Base-by-base conservation (phyloP, 345 rosid genomes). In the Anacardium occidentale region DNA sequence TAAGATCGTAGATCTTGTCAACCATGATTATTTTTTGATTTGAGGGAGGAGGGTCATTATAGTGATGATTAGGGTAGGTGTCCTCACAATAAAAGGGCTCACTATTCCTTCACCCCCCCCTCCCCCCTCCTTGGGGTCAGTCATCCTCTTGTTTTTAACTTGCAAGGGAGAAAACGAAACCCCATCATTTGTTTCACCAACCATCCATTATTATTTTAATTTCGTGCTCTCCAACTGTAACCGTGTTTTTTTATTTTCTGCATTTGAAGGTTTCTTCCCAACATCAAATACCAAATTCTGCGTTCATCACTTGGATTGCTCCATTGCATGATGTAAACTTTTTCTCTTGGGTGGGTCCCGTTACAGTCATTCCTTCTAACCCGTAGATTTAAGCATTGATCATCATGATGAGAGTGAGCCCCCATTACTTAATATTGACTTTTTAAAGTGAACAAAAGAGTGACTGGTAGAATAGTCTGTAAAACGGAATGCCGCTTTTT, bases 181-280 rank as follows among this genome's bases (percentile, higher is more conserved):
- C 18, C 68, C 79, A 78, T 84, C 79, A 84, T 84, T 84, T 79
- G 77, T 53, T 74, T 77, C 79, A 84, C 85, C 88, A 75, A 83
- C 83, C 80, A 71, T 70, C 48, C 68, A 64, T 44, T 68, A 76
- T 76, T 64, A 50, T 5, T 50, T n/a, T 15, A 50, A 70, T 80
- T 72, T 64, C 79, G 54, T 81, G 81, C 71, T 52, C 76, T 78
- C 82, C 86, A 78, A 75, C 80, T 78, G 79, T 78, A 76, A 77
- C 8, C 80, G 44, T 68, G 77, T 73, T 67, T 52, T 1, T 26
- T 40, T 22, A 10, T 66, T 63, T 68, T 37, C 56, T 72, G 69
- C 79, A 71, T 53, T 73, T 64, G 71, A 20, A 76, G 76, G 63
- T 45, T 52, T 66, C 63, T 62, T 62, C 14, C 48, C 37, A 21